Evolutionary conservation across 192 early-diverging fungal genomes (phyloP), one percentile per base, ranked within the genome.

Genomic region (Coemansia sp.): DNA sequence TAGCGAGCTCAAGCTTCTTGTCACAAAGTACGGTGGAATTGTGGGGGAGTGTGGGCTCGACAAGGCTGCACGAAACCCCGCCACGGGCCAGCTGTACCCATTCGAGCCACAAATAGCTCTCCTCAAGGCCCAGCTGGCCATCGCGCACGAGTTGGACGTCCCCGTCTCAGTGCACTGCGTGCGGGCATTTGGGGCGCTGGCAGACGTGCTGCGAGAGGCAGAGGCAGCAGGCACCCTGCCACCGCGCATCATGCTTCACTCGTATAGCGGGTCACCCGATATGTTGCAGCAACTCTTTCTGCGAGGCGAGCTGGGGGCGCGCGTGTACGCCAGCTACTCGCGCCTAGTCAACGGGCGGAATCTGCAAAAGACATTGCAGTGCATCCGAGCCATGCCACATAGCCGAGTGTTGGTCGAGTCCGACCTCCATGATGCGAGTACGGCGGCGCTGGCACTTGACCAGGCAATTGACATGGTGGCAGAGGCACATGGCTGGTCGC

Each of bases 301-400:
- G 18, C 67, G 34, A 18, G 83, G 79, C 43, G 61, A 76, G 62
- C 61, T 71, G 43, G 74, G 62, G 53, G 74, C 69, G 60, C 75
- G 86, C 75, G 79, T 93, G 2, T 98, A 91, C 63, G 90, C 95
- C 66, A 90, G 88, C 20, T 95, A 95, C 82, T 94, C 93, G 9
- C 69, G 83, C 33, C 75, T 87, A 60, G 92, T 98, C 73, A 95
- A 95, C 64, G 88, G 85, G 24, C 84, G 93, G 46, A 74, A 68
- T 20, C 62, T 52, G 38, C 43, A 71, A 64, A 85, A 74, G 70
- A 68, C 73, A 9, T 22, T 6, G 47, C 85, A 92, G 67, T 85
- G 90, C 38, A 92, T 98, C 39, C 62, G 69, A 46, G 85, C 80
- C 4, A 90, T 93, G 2, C 94, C 95, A 8, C 91, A 92, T 58